Percentiles rank a stretch among this genome's conserved stretches.
These are phyloP conservation scores for Xanthoceras sorbifolium DNA, from an alignment of 345 rosid genomes.

Conservation along the genomic window DNA sequence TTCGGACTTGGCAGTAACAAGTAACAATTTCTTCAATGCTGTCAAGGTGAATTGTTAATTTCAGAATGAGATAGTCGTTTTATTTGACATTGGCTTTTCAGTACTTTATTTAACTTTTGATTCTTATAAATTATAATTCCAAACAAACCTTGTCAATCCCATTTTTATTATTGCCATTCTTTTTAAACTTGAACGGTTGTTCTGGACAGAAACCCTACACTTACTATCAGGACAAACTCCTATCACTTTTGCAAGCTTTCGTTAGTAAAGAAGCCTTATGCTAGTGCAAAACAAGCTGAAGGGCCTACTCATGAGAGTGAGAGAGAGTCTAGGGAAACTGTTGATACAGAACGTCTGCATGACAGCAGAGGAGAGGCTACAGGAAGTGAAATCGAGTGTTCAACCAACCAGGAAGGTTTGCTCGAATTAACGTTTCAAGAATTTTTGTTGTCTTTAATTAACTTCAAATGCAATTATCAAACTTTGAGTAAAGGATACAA, in stretches of 20 bases:
- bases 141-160: background rate
- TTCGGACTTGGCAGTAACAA: background rate
- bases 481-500: background rate
- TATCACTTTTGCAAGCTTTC: slow-evolving; percentile 98
- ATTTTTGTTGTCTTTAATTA: background rate
- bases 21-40: background rate
- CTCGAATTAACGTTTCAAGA: slow-evolving; percentile 10
- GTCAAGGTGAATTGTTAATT: background rate
- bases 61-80: background rate
- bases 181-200: slow-evolving; percentile 18
- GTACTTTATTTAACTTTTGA: background rate
- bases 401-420: slow-evolving; percentile 42
- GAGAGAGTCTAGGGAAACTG: slow-evolving; percentile 28
- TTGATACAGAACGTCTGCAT: slow-evolving; percentile 24
- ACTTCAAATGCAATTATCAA: background rate
- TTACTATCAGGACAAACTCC: slow-evolving; percentile 60
- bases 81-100: background rate
- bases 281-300: slow-evolving; percentile 33
- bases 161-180: background rate
- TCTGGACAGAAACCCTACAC: slow-evolving; percentile 53
- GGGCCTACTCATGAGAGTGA: slow-evolving; percentile 23
- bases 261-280: slow-evolving; percentile 55
- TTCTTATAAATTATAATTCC: slow-evolving; percentile 1
- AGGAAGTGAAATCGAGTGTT: slow-evolving; percentile 34
- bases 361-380: slow-evolving; percentile 25